phyloP scores from a whole-genome alignment of 176 grass and related monocot species.

The Dactylis glomerata region DNA sequence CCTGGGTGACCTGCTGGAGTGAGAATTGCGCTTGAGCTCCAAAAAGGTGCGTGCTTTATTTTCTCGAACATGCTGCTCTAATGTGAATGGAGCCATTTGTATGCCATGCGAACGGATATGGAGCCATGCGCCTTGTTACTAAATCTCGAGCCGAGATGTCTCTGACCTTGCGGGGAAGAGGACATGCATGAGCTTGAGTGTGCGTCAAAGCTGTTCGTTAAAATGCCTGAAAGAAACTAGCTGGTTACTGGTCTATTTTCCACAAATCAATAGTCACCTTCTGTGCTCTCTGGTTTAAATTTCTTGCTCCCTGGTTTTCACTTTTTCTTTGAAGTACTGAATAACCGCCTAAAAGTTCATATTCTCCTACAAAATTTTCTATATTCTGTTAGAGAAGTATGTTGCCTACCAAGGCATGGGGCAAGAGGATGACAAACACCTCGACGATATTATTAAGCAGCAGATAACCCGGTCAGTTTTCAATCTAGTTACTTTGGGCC shows the following conservation, averaged over 20 bases:
- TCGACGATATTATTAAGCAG: not conserved
- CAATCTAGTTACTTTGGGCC: not conserved
- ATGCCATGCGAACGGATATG: too few species aligned
- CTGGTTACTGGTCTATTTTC: not conserved
- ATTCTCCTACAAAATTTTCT: not conserved
- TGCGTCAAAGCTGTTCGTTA: not conserved
- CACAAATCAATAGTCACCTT: not conserved
- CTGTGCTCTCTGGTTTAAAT: not conserved
- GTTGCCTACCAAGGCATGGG: not conserved
- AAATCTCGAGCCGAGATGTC: not conserved
- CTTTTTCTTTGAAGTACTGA: not conserved
- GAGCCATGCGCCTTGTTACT: not conserved
- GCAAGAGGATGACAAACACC: not conserved
- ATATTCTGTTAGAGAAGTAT: not conserved
- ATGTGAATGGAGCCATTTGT: not conserved
- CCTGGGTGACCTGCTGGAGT: not conserved
- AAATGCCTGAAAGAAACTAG: not conserved
- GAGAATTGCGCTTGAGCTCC: not conserved
- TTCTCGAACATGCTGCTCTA: not conserved
- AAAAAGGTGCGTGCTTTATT: slow-evolving; percentile 5
- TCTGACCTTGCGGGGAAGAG: not conserved
- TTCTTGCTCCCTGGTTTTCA: not conserved
- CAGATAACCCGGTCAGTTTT: not conserved
- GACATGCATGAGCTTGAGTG: not conserved
- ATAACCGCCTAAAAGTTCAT: not conserved